These are phyloP conservation scores for Calonectria ilicicola DNA, from an alignment of 2,329 filamentous ascomycete genomes.

Conservation along the genomic window DNA sequence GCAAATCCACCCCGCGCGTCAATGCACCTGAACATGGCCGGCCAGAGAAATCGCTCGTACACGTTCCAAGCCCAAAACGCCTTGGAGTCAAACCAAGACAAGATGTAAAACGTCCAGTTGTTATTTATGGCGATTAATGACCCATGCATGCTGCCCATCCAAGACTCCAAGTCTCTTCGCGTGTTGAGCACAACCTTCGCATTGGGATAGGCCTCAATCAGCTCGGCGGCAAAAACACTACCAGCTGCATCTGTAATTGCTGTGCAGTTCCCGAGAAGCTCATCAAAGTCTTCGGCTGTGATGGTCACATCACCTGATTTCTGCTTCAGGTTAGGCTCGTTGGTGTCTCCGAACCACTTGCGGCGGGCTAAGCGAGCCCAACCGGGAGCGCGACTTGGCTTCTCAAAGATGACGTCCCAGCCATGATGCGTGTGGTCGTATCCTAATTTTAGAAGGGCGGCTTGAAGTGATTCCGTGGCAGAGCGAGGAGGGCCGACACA, in stretches of 20 bases:
- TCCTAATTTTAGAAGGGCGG: constrained; percentile 44
- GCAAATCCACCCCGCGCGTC: constrained; percentile 40
- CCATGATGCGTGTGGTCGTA: constrained; percentile 50
- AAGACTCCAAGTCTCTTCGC: constrained; percentile 53
- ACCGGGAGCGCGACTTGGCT: constrained; percentile 6
- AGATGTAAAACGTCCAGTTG: constrained; percentile 18
- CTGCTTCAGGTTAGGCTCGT: not conserved
- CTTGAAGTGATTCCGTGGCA: constrained; percentile 51
- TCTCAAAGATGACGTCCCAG: constrained; percentile 49
- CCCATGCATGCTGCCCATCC: constrained; percentile 46
- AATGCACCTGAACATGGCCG: constrained; percentile 43
- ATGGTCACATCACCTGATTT: constrained; percentile 25
- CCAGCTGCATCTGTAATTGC: constrained; percentile 58
- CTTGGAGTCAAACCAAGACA: constrained; percentile 42
- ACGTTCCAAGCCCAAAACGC: constrained; percentile 49
- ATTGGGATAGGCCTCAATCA: constrained; percentile 58
- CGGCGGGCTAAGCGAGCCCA: not conserved
- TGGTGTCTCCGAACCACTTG: not conserved
- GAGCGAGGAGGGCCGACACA: constrained; percentile 49
- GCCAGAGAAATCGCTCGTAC: constrained; percentile 45
- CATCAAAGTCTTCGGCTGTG: constrained; percentile 42
- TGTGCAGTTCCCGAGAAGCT: constrained; percentile 41
- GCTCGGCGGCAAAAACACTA: constrained; percentile 55
- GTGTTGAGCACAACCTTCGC: constrained; percentile 60
- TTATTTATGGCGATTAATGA: not conserved